Base-by-base conservation (phyloP, 768 basidiomycete genomes). In the Chalciporus sphaerocephalus region DNA sequence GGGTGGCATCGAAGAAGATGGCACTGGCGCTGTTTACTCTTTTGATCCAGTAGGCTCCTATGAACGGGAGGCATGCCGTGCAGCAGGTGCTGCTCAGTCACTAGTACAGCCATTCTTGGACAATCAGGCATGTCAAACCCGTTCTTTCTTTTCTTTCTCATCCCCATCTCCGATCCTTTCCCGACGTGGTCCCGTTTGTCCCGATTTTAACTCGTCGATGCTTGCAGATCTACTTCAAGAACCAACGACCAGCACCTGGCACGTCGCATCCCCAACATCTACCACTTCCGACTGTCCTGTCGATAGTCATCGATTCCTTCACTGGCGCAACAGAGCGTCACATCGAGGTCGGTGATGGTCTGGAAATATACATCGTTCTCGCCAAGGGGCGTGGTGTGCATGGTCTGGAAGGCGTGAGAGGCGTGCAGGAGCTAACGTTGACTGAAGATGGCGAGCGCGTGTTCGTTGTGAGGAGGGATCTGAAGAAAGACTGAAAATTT, bases 41-140 rank as follows among this genome's bases (percentile, higher is more conserved):
- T 99, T 96, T 67, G 96, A 99, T 69, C 96, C 96, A 30, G 92
- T 98, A 24, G 96, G 96, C 21, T 93, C 90, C 38, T 99, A 99
- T 67, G 94, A 98, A 69, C 87, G 96, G 49, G 93, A 96, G 71
- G 81, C 89, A 24, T 98, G 94, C 71, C 85, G 96, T 51, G 94
- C 94, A 30, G 93, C 94, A 38, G 96, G 96, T 40, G 87, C 94
- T 13, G 95, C 94, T n/a, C 87, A 92, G 63, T 79, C 83, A 38
- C 79, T 99, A 18, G 81, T 99, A 6, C 96, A 99, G 60, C 96
- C 96, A 2, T 96, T 99, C 81, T 72, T 99, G 57, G 96, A 99
- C 70, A 97, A 96, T 68, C 94, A 98, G 81, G 95, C 86, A 60
- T 70, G 87, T 70, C 36, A 8, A 21, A n/a, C 23, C 35, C 38